Evolutionary conservation across 306 rosid genomes (phyloP), one percentile per base, ranked within the genome.

Genomic region (Comarum palustre): DNA sequence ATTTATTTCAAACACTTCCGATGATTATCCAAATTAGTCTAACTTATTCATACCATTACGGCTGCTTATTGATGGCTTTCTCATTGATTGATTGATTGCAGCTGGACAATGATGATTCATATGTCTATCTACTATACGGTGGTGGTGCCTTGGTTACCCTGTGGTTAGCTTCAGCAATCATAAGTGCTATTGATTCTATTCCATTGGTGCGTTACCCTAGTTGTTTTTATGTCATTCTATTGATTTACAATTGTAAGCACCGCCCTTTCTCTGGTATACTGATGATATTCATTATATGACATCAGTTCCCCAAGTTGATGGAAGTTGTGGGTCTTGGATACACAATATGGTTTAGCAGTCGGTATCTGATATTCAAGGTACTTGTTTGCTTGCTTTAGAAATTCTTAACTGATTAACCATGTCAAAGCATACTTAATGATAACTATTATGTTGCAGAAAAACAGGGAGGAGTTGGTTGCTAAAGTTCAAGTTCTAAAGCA

Each of bases 301-400:
- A 69, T 24, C 79, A 91, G 99, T 75, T 94, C 66, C 99, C 97
- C 69, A 94, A 94, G 86, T 71, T 94, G 77, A 71, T 94, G 85
- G 99, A 91, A 82, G 77, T 91, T 29, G 88, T 94, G 6, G 99
- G 97, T 57, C 96, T 94, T 66, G 92, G 81, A 52, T 91, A 89
- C 72, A 82, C 92, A 6, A 19, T 87, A 39, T 94, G 99, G 99
- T 94, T 94, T 81, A 82, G 80, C 16, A 80, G 79, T 71, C 97
- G 99, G 34, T 94, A 86, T 79, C 84, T 94, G 68, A 72, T 94
- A 57, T 94, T 91, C 83, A 91, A 94, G 97, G 97, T 94, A 82
- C 0, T 1, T 24, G 34, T 12, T 57, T 42, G 43, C 15, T 75
- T n/a, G 66, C 25, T 66, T 24, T 13, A 27, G 34, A 25, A 48